Conservation (phyloP, 108 stramenopile genomes). For the Craspedostauros australis region DNA sequence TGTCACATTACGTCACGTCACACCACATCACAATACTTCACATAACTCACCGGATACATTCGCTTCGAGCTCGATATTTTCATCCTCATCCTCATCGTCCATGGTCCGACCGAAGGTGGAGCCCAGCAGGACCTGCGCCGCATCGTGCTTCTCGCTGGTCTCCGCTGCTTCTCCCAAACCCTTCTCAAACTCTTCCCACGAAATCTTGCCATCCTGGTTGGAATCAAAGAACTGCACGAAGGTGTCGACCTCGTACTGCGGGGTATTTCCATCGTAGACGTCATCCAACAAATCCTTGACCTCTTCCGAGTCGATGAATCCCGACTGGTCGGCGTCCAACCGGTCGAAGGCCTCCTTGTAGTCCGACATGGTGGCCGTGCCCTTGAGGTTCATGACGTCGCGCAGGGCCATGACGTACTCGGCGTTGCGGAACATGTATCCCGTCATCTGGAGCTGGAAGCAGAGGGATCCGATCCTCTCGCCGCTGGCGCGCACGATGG, state of each 20-base stretch:
- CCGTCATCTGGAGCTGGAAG: constrained; percentile 89
- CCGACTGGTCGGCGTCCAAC: constrained; percentile 64
- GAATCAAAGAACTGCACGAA: constrained; percentile 85
- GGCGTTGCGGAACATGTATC: constrained; percentile 87
- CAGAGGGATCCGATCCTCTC: constrained; percentile 76
- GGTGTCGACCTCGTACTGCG: constrained; percentile 63
- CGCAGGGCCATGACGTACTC: constrained; percentile 87
- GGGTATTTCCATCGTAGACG: constrained; percentile 56
- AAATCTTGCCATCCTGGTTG: constrained; percentile 74
- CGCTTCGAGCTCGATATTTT: constrained; percentile 12
- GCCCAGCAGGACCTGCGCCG: background rate
- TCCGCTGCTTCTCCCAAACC: constrained; percentile 50
- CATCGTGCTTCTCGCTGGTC: constrained; percentile 1
- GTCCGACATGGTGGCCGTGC: constrained; percentile 56
- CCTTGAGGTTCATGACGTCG: constrained; percentile 61
- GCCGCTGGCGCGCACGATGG: constrained; percentile 59
- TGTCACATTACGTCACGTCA: no score
- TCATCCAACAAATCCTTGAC: constrained; percentile 57
- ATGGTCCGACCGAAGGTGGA: background rate
- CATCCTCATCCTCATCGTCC: constrained; percentile 42
- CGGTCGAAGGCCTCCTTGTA: constrained; percentile 76
- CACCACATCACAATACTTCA: no score
- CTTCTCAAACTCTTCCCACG: constrained; percentile 82
- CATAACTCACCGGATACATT: constrained; percentile 18
- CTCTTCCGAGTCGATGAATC: constrained; percentile 68